Percentiles rank a stretch among this genome's conserved stretches.
Conservation (phyloP, 2,329 filamentous ascomycete genomes). For the Talaromyces sp. region DNA sequence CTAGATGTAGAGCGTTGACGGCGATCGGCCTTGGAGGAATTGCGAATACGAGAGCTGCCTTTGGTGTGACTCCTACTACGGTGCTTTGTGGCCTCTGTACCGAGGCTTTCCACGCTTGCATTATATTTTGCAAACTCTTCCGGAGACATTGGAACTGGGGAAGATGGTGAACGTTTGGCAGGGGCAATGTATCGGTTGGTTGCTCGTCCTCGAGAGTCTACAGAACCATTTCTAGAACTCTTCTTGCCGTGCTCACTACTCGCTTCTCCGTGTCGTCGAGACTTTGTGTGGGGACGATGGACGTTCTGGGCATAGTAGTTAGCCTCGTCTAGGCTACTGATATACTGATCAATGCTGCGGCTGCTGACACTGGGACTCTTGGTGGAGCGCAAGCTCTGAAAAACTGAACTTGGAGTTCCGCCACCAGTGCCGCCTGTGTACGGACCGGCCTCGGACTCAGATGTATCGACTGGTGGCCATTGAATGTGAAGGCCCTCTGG, state of each 20-base stretch:
- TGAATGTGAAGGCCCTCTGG: conserved; percentile 68
- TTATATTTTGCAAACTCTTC: conserved; percentile 60
- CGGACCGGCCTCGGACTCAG: conserved; percentile 41
- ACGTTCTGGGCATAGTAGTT: conserved; percentile 55
- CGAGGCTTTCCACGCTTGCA: conserved; percentile 45
- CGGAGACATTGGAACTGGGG: conserved; percentile 89
- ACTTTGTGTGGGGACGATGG: conserved; percentile 43
- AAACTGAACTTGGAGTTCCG: conserved; percentile 33
- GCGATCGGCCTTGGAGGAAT: conserved; percentile 23
- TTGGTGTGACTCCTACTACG: conserved; percentile 46
- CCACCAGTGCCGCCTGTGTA: conserved; percentile 50
- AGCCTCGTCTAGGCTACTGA: conserved; percentile 77
- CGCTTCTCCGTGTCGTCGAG: conserved; percentile 43
- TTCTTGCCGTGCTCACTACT: conserved; percentile 44
- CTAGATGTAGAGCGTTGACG: conserved; percentile 36
- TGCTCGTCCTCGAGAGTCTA: conserved; percentile 62
- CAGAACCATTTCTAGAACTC: conserved; percentile 56
- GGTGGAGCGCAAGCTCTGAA: conserved; percentile 46
- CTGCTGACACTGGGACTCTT: conserved; percentile 56
- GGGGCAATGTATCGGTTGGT: conserved; percentile 64
- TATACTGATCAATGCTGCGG: conserved; percentile 73
- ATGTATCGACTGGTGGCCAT: conserved; percentile 48
- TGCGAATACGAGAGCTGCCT: conserved; percentile 22
- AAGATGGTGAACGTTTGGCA: conserved; percentile 82
- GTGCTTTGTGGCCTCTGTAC: conserved; percentile 28